Conservation (phyloP, 805 yeast species). For the Metschnikowia lunata region DNA sequence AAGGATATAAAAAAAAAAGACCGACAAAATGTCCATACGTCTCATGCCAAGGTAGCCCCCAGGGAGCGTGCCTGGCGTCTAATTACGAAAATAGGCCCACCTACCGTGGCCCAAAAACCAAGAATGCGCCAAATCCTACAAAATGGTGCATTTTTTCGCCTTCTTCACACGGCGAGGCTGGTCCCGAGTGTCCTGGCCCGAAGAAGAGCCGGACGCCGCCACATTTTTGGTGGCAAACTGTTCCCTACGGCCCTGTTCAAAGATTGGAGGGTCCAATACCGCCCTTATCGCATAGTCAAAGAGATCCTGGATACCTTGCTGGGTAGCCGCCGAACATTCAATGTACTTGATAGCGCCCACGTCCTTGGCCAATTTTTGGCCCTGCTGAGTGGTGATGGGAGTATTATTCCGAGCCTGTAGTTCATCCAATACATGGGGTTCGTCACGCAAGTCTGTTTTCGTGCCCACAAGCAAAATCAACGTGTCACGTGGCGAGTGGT, state of each 20-base stretch:
- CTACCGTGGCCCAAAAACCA: too few relatives aligned
- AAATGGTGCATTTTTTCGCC: conserved; percentile 38
- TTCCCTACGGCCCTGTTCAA: conserved; percentile 5
- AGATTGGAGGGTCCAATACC: conserved; percentile 51
- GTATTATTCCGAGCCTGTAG: conserved; percentile 56
- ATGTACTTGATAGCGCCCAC: conserved; percentile 69
- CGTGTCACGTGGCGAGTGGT: conserved; percentile 71
- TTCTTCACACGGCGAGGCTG: conserved; percentile 26
- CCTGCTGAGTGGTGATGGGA: conserved; percentile 63
- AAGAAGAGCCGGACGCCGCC: conserved; percentile 8
- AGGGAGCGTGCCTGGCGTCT: too few relatives aligned
- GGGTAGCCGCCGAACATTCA: conserved; percentile 90
- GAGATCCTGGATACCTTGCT: conserved; percentile 77
- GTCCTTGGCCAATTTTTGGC: conserved; percentile 61
- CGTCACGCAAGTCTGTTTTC: conserved; percentile 82
- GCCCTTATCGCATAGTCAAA: conserved; percentile 78
- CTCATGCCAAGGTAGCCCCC: too few relatives aligned
- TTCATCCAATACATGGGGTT: conserved; percentile 67
- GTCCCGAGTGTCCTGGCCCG: neutral
- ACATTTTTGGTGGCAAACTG: conserved; percentile 8
- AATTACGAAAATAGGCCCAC: too few relatives aligned
- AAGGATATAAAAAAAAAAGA: neutral
- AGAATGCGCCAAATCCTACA: conserved; percentile 17
- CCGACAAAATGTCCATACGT: too few relatives aligned
- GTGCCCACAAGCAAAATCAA: conserved; percentile 78